Percentiles rank a stretch among this genome's conserved stretches.
Conservation (phyloP, 2,329 filamentous ascomycete species). For the Alternaria angustiovoidea region DNA sequence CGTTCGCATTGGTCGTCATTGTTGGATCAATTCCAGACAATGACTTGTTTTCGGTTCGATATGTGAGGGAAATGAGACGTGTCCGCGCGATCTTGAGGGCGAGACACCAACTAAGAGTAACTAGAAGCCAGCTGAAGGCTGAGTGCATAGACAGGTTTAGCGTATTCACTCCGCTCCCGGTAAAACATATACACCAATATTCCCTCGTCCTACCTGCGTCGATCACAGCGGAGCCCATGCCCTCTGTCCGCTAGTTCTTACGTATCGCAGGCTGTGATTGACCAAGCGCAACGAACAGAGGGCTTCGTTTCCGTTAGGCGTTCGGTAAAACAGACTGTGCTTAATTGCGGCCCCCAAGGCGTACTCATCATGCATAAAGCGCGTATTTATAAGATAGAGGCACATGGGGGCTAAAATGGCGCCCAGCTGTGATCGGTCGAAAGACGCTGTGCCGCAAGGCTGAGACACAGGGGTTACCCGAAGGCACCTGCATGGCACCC, state of each 20-base stretch:
- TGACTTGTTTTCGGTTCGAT: not conserved
- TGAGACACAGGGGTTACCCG: slow-evolving; percentile 21
- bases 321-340: not conserved
- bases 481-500: slow-evolving; percentile 8
- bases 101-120: not conserved
- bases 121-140: not conserved
- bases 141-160: not conserved
- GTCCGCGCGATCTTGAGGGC: not conserved
- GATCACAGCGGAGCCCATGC: not conserved
- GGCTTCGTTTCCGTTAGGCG: not conserved
- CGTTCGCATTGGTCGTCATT: not conserved
- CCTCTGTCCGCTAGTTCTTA: not conserved
- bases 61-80: not conserved
- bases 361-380: not conserved
- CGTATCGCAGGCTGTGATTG: not conserved
- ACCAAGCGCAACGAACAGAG: not conserved
- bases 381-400: not conserved
- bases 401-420: slow-evolving; percentile 15
- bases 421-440: slow-evolving; percentile 5
- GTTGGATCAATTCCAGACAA: not conserved
- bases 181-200: not conserved
- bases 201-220: too few relatives aligned
- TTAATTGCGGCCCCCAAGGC: not conserved
- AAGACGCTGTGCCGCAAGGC: slow-evolving; percentile 34
- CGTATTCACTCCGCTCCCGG: too few relatives aligned